Percentiles rank a stretch among this genome's conserved stretches.
These are phyloP conservation scores for Aspergillus floridensis DNA, from an alignment of 2,329 filamentous ascomycete genomes.

Conservation along the genomic window DNA sequence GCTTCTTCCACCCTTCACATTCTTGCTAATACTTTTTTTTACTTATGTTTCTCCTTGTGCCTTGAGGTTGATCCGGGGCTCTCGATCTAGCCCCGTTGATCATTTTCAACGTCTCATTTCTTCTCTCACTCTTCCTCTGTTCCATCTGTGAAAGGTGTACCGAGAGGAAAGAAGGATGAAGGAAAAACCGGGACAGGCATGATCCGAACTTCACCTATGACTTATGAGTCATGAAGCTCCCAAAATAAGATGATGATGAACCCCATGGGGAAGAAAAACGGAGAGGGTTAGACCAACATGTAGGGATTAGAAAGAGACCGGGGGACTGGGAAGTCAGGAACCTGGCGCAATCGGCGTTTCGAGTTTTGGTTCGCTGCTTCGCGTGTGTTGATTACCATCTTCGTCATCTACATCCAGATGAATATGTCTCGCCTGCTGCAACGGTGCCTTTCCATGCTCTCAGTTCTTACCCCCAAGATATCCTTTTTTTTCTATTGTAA, in stretches of 20 bases:
- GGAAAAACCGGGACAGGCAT: constrained; percentile 9
- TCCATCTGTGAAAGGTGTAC: neutral
- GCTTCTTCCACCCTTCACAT: neutral
- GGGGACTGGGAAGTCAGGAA: constrained; percentile 22
- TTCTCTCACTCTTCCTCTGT: neutral
- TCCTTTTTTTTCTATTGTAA: neutral
- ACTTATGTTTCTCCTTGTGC: constrained; percentile 13
- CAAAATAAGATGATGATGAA: constrained; percentile 21
- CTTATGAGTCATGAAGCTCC: constrained; percentile 16
- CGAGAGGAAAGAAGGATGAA: constrained; percentile 2
- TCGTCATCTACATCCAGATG: constrained; percentile 11
- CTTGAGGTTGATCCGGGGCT: constrained; percentile 5
- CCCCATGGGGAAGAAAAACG: neutral
- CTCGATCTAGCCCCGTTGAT: neutral
- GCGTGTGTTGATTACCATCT: constrained; percentile 14
- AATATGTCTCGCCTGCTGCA: neutral
- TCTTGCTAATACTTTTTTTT: constrained; percentile 1
- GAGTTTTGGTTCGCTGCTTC: constrained; percentile 24
- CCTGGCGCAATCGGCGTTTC: constrained; percentile 29
- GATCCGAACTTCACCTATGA: constrained; percentile 7
- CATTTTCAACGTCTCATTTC: constrained; percentile 10
- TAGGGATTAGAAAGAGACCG: neutral
- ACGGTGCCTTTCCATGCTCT: neutral
- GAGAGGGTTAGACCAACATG: constrained; percentile 17
- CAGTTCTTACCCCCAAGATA: neutral